Evolutionary conservation across 768 basidiomycete genomes (phyloP).

Genomic region (Suillus subaureus): DNA sequence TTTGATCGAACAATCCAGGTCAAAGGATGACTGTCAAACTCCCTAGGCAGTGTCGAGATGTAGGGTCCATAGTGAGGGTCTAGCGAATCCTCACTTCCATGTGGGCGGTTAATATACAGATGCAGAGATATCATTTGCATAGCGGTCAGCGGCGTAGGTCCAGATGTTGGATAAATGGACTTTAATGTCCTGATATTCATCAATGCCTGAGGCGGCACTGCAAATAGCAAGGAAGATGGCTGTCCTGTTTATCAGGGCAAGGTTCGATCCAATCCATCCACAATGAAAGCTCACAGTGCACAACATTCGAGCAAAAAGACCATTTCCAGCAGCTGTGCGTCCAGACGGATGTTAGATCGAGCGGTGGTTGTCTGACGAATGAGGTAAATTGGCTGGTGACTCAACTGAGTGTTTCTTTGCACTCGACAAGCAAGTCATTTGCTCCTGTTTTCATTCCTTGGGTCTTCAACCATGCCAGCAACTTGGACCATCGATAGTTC

Average conservation of each 20-base stretch:
- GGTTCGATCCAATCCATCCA: neutral
- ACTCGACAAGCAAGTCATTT: slow-evolving; percentile 49
- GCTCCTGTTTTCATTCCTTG: slow-evolving; percentile 46
- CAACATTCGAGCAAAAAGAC: slow-evolving; percentile 57
- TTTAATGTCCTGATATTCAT: slow-evolving; percentile 74
- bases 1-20: slow-evolving; percentile 57
- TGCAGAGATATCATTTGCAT: slow-evolving; percentile 82
- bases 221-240: slow-evolving; percentile 62
- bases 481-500: slow-evolving; percentile 42
- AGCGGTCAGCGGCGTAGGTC: slow-evolving; percentile 48
- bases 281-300: slow-evolving; percentile 41
- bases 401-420: slow-evolving; percentile 45
- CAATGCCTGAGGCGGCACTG: slow-evolving; percentile 68
- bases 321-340: slow-evolving; percentile 62
- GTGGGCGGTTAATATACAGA: slow-evolving; percentile 67
- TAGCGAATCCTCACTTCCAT: slow-evolving; percentile 38
- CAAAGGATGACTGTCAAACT: slow-evolving; percentile 83
- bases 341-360: slow-evolving; percentile 1
- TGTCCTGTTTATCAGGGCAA: slow-evolving; percentile 26
- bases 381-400: neutral
- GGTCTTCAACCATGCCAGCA: slow-evolving; percentile 54
- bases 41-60: slow-evolving; percentile 71
- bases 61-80: slow-evolving; percentile 75
- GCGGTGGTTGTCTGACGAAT: neutral
- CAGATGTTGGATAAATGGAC: slow-evolving; percentile 51